phyloP scores from a whole-genome alignment of 495 filamentous ascomycete species.

The Cercophora sp. region DNA sequence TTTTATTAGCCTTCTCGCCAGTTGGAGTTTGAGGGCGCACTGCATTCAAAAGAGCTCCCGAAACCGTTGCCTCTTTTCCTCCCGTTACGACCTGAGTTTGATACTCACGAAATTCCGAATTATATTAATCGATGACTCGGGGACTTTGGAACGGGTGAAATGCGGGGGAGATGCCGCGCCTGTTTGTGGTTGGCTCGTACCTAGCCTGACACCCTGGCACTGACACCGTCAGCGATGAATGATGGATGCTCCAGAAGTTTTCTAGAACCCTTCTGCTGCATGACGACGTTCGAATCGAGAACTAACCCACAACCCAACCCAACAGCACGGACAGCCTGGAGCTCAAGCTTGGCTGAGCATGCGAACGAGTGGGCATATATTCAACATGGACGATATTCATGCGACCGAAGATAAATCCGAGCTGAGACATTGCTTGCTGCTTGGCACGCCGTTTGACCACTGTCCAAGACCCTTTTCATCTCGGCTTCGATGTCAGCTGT shows the following conservation, averaged over 20 bases:
- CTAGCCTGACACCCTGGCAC: no score
- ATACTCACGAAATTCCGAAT: not conserved
- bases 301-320: no score
- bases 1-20: no score
- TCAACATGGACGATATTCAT: no score
- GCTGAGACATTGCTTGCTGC: slow-evolving; percentile 1
- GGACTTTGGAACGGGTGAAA: slow-evolving; percentile 1
- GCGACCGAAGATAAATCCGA: not conserved
- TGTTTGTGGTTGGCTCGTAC: no score
- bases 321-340: no score
- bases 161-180: slow-evolving; percentile 1
- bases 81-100: not conserved
- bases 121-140: slow-evolving; percentile 5
- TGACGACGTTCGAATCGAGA: no score
- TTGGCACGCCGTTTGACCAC: not conserved
- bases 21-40: not conserved
- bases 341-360: no score
- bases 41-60: not conserved
- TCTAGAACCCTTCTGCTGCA: slow-evolving; percentile 21
- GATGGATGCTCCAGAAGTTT: slow-evolving; percentile 14
- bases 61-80: not conserved
- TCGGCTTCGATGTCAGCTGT: slow-evolving; percentile 5
- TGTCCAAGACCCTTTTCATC: not conserved
- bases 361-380: no score
- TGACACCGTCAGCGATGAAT: no score